Evolutionary conservation across 352 stramenopile genomes (phyloP), one percentile per base, ranked within the genome.

Genomic region (Pythium aristosporum): DNA sequence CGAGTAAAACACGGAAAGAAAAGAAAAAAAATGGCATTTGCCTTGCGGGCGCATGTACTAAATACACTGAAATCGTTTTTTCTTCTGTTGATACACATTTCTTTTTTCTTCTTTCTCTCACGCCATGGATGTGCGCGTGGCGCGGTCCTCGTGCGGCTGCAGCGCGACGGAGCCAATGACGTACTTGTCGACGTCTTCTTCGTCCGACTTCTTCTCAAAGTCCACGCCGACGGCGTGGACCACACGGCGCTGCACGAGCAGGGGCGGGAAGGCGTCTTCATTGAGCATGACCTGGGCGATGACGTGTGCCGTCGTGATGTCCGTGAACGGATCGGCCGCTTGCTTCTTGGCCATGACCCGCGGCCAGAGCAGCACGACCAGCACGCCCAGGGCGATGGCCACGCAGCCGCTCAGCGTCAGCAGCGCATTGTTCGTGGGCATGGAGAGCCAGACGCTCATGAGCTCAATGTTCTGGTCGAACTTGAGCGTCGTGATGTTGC

Each of bases 221-320:
- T 49, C 52, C 13, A 47, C 39, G 23, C 34, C 52, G 0, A 16
- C 16, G 2, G 52, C 52, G 18, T 59, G 52, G 34, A 59, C 39
- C 28, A 61, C 42, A 20, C 41, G 42, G 15, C 55, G 55, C 12
- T 37, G 21, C 8, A 61, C 41, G 7, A 61, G 55, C 25, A 34
- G 0, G n/a, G 55, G 42, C 28, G 55, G 55, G 28, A 61, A 61
- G 3, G 42, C 39, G 8, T 20, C n/a, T 13, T 50, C 43, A 28
- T 61, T 41, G 0, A 61, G 28, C 55, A 61, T 61, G n/a, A 61
- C 55, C 28, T 52, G 55, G 12, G 55, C 55, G 23, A 61, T 61
- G 21, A 52, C 55, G 30, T 61, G 55, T 4, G 55, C 41, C 2
- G 55, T 52, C 23, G 42, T 52, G 12, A 61, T 61, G 23, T 53